phyloP scores from a whole-genome alignment of 2,329 filamentous ascomycete species.

The Sclerotinia subarctica region DNA sequence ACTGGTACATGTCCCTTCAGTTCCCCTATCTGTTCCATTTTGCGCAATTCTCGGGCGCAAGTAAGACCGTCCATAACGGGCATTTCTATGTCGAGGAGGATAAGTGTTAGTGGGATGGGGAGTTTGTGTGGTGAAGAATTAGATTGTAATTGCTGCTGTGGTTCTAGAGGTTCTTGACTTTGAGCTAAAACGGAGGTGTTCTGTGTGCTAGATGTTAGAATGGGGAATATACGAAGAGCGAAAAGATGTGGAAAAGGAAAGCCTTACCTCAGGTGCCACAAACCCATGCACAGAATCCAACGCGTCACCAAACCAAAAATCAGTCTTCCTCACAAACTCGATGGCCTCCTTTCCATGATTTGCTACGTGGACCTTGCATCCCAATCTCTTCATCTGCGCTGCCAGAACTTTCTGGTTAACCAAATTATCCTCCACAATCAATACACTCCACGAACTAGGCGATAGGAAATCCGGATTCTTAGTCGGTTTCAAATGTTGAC shows the following conservation, averaged over 20 bases:
- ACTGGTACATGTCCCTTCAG: conserved; percentile 66
- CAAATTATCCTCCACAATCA: conserved; percentile 59
- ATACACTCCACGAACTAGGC: conserved; percentile 36
- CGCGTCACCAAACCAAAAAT: conserved; percentile 44
- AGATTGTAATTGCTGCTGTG: background rate
- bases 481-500: background rate
- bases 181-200: background rate
- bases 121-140: background rate
- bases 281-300: conserved; percentile 28
- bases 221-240: background rate
- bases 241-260: background rate
- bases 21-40: conserved; percentile 56
- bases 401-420: conserved; percentile 59
- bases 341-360: conserved; percentile 57
- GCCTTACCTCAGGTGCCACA: conserved; percentile 47
- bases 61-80: conserved; percentile 78
- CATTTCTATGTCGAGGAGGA: conserved; percentile 81
- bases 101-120: conserved; percentile 41
- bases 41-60: conserved; percentile 64
- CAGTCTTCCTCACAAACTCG: conserved; percentile 36
- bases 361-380: conserved; percentile 45
- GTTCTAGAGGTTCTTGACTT: background rate
- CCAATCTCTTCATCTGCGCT: conserved; percentile 48
- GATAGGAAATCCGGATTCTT: background rate
- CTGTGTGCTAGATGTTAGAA: background rate